A percentile compares a stretch with the other conserved stretches of the same genome.
Conservation (phyloP, 495 filamentous ascomycete genomes). For the Aspergillus conjunctus region DNA sequence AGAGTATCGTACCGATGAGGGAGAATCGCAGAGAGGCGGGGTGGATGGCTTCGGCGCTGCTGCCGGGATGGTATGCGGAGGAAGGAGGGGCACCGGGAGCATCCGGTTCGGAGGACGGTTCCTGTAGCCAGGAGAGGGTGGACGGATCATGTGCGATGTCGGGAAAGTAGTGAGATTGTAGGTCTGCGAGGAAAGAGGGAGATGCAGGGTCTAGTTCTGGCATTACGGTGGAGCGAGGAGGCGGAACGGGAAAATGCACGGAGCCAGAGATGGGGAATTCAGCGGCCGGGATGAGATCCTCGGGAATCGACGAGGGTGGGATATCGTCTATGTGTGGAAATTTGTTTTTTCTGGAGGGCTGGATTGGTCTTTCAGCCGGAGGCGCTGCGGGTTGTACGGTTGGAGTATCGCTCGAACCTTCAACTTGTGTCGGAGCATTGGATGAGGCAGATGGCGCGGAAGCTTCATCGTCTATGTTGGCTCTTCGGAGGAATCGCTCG, state of each 20-base stretch:
- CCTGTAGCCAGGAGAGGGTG: slow-evolving; percentile 86
- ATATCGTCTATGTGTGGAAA: slow-evolving; percentile 40
- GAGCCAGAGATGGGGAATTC: slow-evolving; percentile 40
- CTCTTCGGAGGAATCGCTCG: slow-evolving; percentile 73
- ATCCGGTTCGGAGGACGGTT: slow-evolving; percentile 60
- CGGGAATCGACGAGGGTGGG: slow-evolving; percentile 36
- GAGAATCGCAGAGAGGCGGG: slow-evolving; percentile 84
- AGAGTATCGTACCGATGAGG: slow-evolving; percentile 74
- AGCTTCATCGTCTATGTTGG: slow-evolving; percentile 70
- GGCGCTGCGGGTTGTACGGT: slow-evolving; percentile 9
- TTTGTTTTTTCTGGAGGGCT: slow-evolving; percentile 10
- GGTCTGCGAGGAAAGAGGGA: slow-evolving; percentile 75
- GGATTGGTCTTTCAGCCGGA: slow-evolving; percentile 10
- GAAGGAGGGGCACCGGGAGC: slow-evolving; percentile 40
- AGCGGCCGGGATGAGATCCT: slow-evolving; percentile 48
- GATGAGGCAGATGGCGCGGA: not conserved
- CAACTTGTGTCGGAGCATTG: slow-evolving; percentile 7
- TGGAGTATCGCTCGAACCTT: slow-evolving; percentile 16
- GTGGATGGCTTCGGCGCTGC: slow-evolving; percentile 61
- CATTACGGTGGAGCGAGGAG: slow-evolving; percentile 41
- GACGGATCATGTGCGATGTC: slow-evolving; percentile 79
- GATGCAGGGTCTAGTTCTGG: slow-evolving; percentile 81
- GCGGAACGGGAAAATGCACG: slow-evolving; percentile 64
- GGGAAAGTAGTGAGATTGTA: slow-evolving; percentile 93
- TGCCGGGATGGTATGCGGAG: slow-evolving; percentile 77